These are phyloP conservation scores for Monilinia aucupariae DNA, from an alignment of 2,329 filamentous ascomycete species.

Conservation along the genomic window DNA sequence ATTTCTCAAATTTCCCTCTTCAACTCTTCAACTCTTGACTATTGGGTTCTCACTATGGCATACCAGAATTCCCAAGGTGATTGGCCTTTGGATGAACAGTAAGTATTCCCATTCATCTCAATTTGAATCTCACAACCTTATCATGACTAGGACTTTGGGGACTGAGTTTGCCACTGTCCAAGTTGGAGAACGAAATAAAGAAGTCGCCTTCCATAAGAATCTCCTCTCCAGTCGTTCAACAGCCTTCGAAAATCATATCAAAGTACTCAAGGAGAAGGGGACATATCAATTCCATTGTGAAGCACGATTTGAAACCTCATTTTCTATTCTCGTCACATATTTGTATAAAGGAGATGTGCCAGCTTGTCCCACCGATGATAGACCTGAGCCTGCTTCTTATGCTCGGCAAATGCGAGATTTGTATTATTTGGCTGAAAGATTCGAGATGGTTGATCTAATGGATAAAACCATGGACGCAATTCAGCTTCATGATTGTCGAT, in stretches of 20 bases:
- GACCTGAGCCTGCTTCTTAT: not conserved
- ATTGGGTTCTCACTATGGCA: not conserved
- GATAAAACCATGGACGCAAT: conserved; percentile 16
- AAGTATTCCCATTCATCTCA: not conserved
- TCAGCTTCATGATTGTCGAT: conserved; percentile 5
- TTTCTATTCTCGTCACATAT: conserved; percentile 13
- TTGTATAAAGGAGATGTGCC: conserved; percentile 15
- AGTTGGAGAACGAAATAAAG: conserved; percentile 13
- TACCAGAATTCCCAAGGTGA: not conserved
- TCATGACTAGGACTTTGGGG: not conserved
- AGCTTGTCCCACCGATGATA: not conserved
- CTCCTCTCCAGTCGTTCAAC: conserved; percentile 15
- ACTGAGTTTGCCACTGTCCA: conserved; percentile 12
- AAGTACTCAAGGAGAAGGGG: conserved; percentile 11
- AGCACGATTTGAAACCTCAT: conserved; percentile 10
- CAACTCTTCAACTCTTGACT: not conserved
- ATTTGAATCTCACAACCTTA: not conserved
- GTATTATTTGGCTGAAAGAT: conserved; percentile 15
- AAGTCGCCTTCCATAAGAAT: conserved; percentile 14
- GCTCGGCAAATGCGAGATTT: conserved; percentile 9
- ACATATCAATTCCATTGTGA: conserved; percentile 16
- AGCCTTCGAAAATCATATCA: conserved; percentile 11
- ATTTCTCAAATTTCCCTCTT: not conserved
- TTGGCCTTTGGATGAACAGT: conserved; percentile 15
- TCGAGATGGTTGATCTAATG: conserved; percentile 15